Evolutionary conservation across 257 asterid genomes (phyloP).

Genomic region (Ophiorrhiza pumila): DNA sequence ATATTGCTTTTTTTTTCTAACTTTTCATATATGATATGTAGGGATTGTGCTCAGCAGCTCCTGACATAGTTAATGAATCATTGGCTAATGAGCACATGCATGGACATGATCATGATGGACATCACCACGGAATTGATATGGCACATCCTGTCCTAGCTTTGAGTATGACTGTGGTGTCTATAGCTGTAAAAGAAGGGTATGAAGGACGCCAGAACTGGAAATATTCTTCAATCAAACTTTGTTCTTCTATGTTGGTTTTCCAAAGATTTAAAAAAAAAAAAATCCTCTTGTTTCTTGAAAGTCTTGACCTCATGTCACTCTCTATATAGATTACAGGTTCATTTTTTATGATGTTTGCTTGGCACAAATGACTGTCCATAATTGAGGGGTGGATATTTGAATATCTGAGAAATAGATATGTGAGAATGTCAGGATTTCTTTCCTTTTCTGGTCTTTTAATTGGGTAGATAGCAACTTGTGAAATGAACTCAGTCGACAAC

Average conservation of each 20-base stretch:
- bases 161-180: slow-evolving; percentile 71
- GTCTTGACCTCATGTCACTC: background rate
- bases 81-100: slow-evolving; percentile 43
- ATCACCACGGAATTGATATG: slow-evolving; percentile 86
- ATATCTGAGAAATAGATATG: background rate
- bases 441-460: background rate
- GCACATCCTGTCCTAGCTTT: slow-evolving; percentile 86
- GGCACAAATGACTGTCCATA: background rate
- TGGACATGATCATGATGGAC: slow-evolving; percentile 51
- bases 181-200: slow-evolving; percentile 94
- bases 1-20: background rate
- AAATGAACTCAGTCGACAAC: background rate
- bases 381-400: background rate
- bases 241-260: background rate
- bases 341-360: background rate
- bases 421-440: no score
- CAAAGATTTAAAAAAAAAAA: slow-evolving; percentile 8
- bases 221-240: background rate
- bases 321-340: background rate
- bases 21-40: slow-evolving; percentile 17
- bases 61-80: slow-evolving; percentile 59
- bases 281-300: background rate
- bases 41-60: slow-evolving; percentile 64
- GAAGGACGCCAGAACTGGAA: slow-evolving; percentile 18
- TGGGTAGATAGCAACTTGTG: background rate